phyloP scores from a whole-genome alignment of 139 green algal genomes.

The Gonium pectorale region DNA sequence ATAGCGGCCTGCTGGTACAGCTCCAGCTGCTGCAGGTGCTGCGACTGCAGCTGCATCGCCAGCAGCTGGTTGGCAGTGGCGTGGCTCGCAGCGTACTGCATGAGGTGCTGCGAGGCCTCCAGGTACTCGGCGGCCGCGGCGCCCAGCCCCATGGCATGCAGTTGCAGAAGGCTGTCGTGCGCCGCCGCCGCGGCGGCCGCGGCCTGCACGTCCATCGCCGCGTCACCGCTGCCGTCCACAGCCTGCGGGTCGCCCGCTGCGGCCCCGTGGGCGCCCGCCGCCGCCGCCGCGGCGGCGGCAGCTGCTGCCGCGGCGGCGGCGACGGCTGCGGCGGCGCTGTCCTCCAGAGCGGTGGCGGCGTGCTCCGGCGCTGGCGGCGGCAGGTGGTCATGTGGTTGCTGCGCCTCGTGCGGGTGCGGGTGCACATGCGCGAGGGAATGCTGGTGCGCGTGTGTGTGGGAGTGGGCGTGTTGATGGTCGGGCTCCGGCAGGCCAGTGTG shows the following conservation, averaged over 20 bases:
- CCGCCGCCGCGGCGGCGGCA: neutral
- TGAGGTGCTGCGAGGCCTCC: constrained; percentile 12
- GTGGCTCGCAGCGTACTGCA: constrained; percentile 9
- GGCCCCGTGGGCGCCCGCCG: neutral
- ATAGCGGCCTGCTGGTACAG: constrained; percentile 4
- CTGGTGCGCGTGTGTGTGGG: too few relatives aligned
- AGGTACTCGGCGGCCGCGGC: constrained; percentile 24
- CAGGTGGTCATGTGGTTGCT: neutral
- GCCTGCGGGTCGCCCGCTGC: neutral
- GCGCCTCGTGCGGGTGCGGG: neutral
- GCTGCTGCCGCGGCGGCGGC: neutral
- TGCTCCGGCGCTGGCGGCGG: neutral
- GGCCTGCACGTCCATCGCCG: neutral
- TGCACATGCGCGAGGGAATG: too few relatives aligned
- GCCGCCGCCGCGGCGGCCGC: neutral
- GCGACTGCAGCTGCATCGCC: neutral
- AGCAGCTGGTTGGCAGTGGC: constrained; percentile 4
- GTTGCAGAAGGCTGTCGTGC: neutral
- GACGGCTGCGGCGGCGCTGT: neutral
- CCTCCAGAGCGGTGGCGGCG: neutral
- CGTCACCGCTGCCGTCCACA: neutral
- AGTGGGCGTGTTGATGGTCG: too few relatives aligned
- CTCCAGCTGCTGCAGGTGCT: constrained; percentile 4
- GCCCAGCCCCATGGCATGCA: constrained; percentile 9
- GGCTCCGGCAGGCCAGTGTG: too few relatives aligned